Conservation (phyloP, 1,284 basidiomycete species). For the Schizophyllum amplum region DNA sequence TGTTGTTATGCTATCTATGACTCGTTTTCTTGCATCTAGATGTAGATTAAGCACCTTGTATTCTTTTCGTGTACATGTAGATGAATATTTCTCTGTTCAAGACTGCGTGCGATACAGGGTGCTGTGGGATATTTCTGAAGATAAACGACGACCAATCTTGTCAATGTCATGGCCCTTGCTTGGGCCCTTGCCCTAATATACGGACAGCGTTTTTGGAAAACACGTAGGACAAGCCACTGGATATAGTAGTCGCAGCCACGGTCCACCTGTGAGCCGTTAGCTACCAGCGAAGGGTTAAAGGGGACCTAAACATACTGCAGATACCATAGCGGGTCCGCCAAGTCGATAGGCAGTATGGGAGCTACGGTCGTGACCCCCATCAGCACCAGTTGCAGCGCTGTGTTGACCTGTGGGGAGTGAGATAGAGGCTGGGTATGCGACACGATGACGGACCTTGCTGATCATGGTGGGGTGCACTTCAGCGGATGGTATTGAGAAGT, state of each 20-base stretch:
- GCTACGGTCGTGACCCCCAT: slow-evolving; percentile 86
- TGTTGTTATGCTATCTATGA: not conserved
- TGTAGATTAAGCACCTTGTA: not conserved
- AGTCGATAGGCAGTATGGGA: slow-evolving; percentile 66
- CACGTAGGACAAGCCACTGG: slow-evolving; percentile 88
- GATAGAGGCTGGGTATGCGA: not conserved
- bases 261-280: slow-evolving; percentile 48
- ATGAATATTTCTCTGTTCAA: too few relatives aligned
- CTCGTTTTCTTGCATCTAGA: not conserved
- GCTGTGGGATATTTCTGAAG: too few relatives aligned
- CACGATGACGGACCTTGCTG: slow-evolving; percentile 62
- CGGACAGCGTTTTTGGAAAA: slow-evolving; percentile 68
- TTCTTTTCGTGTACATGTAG: too few relatives aligned
- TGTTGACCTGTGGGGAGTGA: slow-evolving; percentile 66
- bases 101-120: too few relatives aligned
- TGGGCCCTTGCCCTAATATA: slow-evolving; percentile 18
- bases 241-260: slow-evolving; percentile 85
- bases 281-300: not conserved
- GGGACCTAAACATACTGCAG: slow-evolving; percentile 27
- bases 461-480: slow-evolving; percentile 88
- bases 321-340: slow-evolving; percentile 46
- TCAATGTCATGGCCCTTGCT: not conserved
- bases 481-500: slow-evolving; percentile 90
- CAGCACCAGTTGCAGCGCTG: slow-evolving; percentile 82
- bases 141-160: not conserved